phyloP scores from a whole-genome alignment of 129 eudicot species.

The Oenanthe sinensis region DNA sequence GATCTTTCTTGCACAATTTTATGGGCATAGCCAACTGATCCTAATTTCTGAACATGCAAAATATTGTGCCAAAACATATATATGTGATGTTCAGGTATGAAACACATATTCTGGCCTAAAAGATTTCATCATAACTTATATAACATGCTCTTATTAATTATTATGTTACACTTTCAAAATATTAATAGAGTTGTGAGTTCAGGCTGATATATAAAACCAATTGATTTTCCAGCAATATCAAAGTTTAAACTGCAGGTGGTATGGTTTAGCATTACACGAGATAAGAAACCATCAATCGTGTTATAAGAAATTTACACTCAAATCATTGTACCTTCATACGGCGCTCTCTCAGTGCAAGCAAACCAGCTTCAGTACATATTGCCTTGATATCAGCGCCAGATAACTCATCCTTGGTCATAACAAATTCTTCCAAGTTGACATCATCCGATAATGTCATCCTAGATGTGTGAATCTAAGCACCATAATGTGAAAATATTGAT shows the following conservation, averaged over 20 bases:
- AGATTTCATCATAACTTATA: not conserved
- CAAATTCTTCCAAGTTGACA: slow-evolving; percentile 61
- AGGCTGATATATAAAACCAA: not conserved
- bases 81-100: not conserved
- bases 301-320: not conserved
- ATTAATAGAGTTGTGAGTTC: not conserved
- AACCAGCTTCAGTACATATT: slow-evolving; percentile 64
- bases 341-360: slow-evolving; percentile 57
- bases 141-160: not conserved
- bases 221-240: not conserved
- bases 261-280: not conserved
- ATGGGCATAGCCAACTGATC: too few species aligned
- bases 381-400: slow-evolving; percentile 71
- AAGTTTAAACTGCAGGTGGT: not conserved
- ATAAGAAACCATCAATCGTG: not conserved
- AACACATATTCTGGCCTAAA: not conserved
- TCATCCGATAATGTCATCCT: slow-evolving; percentile 62
- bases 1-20: too few species aligned
- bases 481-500: not conserved
- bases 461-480: slow-evolving; percentile 46
- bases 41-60: too few species aligned
- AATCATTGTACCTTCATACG: slow-evolving; percentile 47
- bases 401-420: slow-evolving; percentile 56
- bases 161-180: not conserved
- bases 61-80: too few species aligned